phyloP scores from a whole-genome alignment of 2,329 filamentous ascomycete genomes.

The Botrytis galanthina region DNA sequence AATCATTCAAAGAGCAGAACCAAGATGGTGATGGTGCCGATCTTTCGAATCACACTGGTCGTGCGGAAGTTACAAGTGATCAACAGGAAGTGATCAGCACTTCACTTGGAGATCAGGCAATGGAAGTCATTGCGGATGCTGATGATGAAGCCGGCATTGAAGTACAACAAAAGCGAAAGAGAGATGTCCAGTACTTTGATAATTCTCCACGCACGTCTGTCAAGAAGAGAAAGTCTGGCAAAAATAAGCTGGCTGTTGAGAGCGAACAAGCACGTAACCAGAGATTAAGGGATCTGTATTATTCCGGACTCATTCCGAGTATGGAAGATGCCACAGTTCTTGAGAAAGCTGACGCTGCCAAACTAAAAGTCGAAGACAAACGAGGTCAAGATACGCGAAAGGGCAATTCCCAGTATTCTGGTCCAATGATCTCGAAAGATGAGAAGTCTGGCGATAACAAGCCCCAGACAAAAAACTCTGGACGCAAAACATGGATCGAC shows the following conservation, averaged over 20 bases:
- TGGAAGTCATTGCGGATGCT: background rate
- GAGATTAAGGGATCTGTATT: background rate
- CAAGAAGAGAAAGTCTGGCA: background rate
- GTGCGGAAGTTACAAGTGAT: background rate
- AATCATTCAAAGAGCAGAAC: background rate
- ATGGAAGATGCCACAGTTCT: background rate
- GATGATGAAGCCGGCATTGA: background rate
- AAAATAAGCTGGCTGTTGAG: background rate
- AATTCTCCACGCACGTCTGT: background rate
- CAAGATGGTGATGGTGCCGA: background rate
- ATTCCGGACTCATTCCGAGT: background rate
- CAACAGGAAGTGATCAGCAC: background rate
- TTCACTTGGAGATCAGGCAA: background rate
- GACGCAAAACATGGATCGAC: background rate
- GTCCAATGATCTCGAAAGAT: background rate
- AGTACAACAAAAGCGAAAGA: background rate
- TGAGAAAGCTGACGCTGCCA: too few species aligned
- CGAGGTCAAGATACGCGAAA: background rate
- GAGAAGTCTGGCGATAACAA: background rate
- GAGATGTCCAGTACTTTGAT: background rate
- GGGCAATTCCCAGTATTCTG: too few species aligned
- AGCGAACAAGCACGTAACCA: background rate
- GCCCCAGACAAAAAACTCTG: background rate
- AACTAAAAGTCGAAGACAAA: background rate
- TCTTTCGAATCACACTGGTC: background rate